A percentile compares a stretch with the other conserved stretches of the same genome.
phyloP scores from a whole-genome alignment of 179 eudicot species.

The Monotropa hypopitys region DNA sequence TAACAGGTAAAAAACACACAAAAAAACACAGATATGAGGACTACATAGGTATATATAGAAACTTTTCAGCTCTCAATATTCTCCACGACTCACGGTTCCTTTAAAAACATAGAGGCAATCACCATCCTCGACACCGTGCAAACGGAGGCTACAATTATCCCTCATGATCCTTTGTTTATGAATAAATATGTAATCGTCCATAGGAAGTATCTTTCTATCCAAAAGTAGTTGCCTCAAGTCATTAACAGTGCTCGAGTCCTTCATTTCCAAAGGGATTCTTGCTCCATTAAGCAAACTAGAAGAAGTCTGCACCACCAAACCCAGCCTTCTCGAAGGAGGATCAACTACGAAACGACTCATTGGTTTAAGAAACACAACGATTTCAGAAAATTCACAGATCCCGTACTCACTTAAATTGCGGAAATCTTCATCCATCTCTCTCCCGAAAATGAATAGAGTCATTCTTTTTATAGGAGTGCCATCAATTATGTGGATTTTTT shows the following conservation, averaged over 20 bases:
- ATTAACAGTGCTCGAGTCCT: slow-evolving; percentile 40
- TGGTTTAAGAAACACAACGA: slow-evolving; percentile 44
- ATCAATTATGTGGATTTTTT: slow-evolving; percentile 79
- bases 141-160: slow-evolving; percentile 58
- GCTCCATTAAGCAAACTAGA: slow-evolving; percentile 49
- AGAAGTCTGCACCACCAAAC: slow-evolving; percentile 63
- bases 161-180: slow-evolving; percentile 91
- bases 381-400: slow-evolving; percentile 38
- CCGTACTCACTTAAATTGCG: slow-evolving; percentile 54
- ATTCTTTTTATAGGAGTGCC: slow-evolving; percentile 77
- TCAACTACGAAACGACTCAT: slow-evolving; percentile 39
- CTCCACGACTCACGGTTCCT: slow-evolving; percentile 50
- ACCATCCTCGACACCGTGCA: slow-evolving; percentile 80
- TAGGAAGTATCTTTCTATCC: slow-evolving; percentile 36
- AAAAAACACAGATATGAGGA: too few relatives aligned
- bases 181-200: slow-evolving; percentile 77
- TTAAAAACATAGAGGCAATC: slow-evolving; percentile 70
- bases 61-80: background rate
- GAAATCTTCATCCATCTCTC: slow-evolving; percentile 62
- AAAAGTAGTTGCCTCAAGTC: slow-evolving; percentile 44
- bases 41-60: background rate
- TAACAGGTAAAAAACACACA: too few relatives aligned
- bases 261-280: slow-evolving; percentile 61
- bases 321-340: slow-evolving; percentile 41
- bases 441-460: slow-evolving; percentile 39